Base-by-base conservation (phyloP, 129 eudicot genomes). In the Tagetes erecta region DNA sequence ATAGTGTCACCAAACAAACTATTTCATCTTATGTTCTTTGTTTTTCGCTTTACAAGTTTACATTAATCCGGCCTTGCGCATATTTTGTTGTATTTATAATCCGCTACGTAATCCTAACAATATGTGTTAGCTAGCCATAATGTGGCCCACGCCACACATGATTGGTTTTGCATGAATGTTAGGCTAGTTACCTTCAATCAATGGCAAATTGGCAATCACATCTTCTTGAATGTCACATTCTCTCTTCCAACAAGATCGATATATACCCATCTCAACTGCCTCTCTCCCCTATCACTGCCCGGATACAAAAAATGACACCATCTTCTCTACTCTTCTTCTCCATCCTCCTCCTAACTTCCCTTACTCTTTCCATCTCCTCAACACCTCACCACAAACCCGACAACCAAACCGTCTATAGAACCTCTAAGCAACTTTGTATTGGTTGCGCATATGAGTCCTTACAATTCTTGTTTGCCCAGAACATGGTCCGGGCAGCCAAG, bases 401-500 rank as follows among this genome's bases (percentile, higher is more conserved):
- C 73, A 89, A 90, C 20, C 83, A 85, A 49, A 90, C 93, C 8
- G 42, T 90, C 2, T 87, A 82, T 85, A 83, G 33, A 53, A 67
- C 76, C 46, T 86, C 96, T 3, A 87, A 88, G 55, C 86, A 86
- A 36, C 88, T 91, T 7, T 91, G 97, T 47, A 84, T 85, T 75
- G 82, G 84, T 30, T 91, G 97, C 80, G 64, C 88, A 7, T 73
- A 68, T 37, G 91, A 91, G 74, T 73, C 95, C 10, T 41, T 91
- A 3, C 86, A 91, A 3, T 91, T 91, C 81, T 60, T 91, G 69
- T 84, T 74, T 58, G 80, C 80, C 8, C 95, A 91, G 64, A 91
- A 91, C 56, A 10, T 88, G 68, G 95, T 87, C 2, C 75, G 97
- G 67, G 97, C 89, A 60, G 78, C 86, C 59, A 91, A 91, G 73